A percentile compares a stretch with the other conserved stretches of the same genome.
These are phyloP conservation scores for Macrolepiota dolichaula DNA, from an alignment of 768 basidiomycete species.

Conservation along the genomic window DNA sequence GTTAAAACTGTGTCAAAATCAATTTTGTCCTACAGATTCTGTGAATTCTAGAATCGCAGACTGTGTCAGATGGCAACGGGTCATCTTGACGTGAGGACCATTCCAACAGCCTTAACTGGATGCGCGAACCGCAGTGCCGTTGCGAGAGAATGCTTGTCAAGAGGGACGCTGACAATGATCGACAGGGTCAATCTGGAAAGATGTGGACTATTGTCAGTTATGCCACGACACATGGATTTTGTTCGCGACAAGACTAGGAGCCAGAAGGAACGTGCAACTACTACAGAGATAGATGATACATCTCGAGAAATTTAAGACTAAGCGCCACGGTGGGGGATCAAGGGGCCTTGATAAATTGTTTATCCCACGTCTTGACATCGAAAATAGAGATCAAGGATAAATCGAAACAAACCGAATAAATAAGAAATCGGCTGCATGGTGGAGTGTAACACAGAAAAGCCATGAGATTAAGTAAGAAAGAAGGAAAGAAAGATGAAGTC, in stretches of 20 bases:
- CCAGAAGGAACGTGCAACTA: neutral
- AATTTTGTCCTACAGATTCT: neutral
- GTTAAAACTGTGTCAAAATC: neutral
- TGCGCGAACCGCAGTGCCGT: no score
- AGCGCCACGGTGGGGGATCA: neutral
- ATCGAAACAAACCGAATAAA: neutral
- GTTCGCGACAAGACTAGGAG: neutral
- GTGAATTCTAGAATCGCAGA: neutral
- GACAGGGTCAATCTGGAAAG: neutral
- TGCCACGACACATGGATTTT: neutral
- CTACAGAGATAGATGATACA: neutral
- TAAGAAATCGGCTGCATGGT: neutral
- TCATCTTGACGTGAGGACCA: neutral
- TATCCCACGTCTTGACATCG: neutral
- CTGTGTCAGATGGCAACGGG: neutral
- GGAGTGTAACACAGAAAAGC: no score
- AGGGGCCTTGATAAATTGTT: slow-evolving; percentile 4
- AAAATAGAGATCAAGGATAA: neutral
- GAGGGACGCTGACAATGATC: neutral
- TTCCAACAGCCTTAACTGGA: neutral
- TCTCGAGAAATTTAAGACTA: neutral
- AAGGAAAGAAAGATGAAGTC: neutral
- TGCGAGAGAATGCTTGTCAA: no score
- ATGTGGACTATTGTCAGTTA: neutral
- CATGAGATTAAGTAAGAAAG: neutral